A percentile compares a stretch with the other conserved stretches of the same genome.
phyloP scores from a whole-genome alignment of 2,329 filamentous ascomycete species.

The Colletotrichum musicola region DNA sequence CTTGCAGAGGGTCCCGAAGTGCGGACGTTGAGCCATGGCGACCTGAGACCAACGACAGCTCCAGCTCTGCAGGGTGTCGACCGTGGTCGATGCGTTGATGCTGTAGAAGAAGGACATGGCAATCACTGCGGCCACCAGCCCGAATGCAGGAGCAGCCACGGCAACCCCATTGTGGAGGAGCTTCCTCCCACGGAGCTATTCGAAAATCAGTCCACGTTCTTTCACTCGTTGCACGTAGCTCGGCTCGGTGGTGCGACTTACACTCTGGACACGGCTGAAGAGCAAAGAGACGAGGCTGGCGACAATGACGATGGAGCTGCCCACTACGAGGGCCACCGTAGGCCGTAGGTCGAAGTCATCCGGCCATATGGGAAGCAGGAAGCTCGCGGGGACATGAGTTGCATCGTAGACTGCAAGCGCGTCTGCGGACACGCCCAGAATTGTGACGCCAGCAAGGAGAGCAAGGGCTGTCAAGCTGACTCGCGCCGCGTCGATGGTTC shows the following conservation, averaged over 20 bases:
- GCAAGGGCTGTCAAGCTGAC: slow-evolving; percentile 63
- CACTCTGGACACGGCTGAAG: slow-evolving; percentile 61
- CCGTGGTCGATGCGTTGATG: slow-evolving; percentile 63
- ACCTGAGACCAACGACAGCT: slow-evolving; percentile 70
- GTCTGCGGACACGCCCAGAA: slow-evolving; percentile 68
- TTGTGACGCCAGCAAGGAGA: slow-evolving; percentile 63
- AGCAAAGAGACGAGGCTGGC: slow-evolving; percentile 62
- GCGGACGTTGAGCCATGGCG: slow-evolving; percentile 64
- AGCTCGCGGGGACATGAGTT: slow-evolving; percentile 62
- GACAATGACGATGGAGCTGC: slow-evolving; percentile 62
- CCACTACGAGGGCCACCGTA: slow-evolving; percentile 66
- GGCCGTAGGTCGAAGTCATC: slow-evolving; percentile 68
- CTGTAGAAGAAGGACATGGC: slow-evolving; percentile 70
- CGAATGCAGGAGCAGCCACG: slow-evolving; percentile 46
- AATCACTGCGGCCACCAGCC: slow-evolving; percentile 59
- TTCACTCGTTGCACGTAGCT: neutral
- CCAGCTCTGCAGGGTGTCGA: slow-evolving; percentile 72
- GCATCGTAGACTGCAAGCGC: slow-evolving; percentile 67
- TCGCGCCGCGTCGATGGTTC: slow-evolving; percentile 58
- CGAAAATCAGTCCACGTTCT: slow-evolving; percentile 3
- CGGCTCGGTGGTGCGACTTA: slow-evolving; percentile 52
- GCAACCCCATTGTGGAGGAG: slow-evolving; percentile 38
- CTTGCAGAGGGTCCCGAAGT: slow-evolving; percentile 68
- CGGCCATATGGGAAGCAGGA: slow-evolving; percentile 70
- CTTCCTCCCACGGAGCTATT: slow-evolving; percentile 26